Evolutionary conservation across 345 rosid species (phyloP), one percentile per base, ranked within the genome.

Genomic region (Syzygium aromaticum): DNA sequence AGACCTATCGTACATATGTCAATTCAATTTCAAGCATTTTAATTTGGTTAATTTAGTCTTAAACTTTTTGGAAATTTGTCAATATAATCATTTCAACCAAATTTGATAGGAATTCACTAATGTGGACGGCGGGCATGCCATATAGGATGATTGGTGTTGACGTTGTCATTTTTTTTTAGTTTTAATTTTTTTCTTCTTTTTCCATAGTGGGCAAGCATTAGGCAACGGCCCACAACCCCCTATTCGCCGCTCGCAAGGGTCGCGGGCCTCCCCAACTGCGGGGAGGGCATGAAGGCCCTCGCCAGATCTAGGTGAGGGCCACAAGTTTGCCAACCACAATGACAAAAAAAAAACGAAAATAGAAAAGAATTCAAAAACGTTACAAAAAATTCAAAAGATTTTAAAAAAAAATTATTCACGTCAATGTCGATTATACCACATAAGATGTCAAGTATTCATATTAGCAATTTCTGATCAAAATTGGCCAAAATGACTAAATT

Each of bases 391-490:
- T 33, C 38, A 33, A 33, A 33, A 33, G 38, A 3, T 33, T 33
- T 33, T 33, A 33, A 33, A 33, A 33, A 33, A 33, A 33, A 33
- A 33, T 33, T 33, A 33, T 33, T 3, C 38, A 33, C 38, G 38
- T 33, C 38, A 33, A 4, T 6, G 6, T 40, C 43, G 43, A 4
- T 40, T 40, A 6, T 52, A 3, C 16, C 54, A 16, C 21, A 16
- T 52, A 15, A 2, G 2, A 52, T 1, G 54, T 0, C 15, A 5
- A 15, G 0, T 1, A 63, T 61, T 2, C 0, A 13, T 4, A 0
- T n/a, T 0, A 0, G 9, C 7, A 0, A 63, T 28, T 28, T 28
- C 0, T 1, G 0, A 16, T 0, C 4, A 63, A 63, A 63, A 28
- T 5, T 61, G 13, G 6, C 0, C 5, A 0, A 1, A 63, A 63